A percentile compares a stretch with the other conserved stretches of the same genome.
Evolutionary conservation across 768 basidiomycete genomes (phyloP).

Genomic region (Rhizopogon vinicolor): DNA sequence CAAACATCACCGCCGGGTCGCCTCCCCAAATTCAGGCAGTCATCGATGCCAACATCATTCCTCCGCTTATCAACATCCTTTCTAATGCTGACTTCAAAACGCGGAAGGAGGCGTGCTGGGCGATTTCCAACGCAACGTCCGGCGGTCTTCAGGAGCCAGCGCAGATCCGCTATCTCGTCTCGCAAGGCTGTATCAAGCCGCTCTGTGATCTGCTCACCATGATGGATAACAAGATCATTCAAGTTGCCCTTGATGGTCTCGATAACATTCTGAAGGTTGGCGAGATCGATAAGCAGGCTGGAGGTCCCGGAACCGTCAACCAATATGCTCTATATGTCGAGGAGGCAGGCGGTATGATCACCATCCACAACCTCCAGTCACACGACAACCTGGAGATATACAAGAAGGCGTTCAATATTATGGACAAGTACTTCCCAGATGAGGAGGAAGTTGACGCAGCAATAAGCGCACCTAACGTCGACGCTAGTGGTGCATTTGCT

Average conservation of each 20-base stretch:
- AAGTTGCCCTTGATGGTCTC: conserved; percentile 95
- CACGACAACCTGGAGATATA: conserved; percentile 99
- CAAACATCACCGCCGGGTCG: conserved; percentile 96
- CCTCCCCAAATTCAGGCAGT: conserved; percentile 96
- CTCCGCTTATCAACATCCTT: conserved; percentile 97
- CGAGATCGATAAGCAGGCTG: conserved; percentile 85
- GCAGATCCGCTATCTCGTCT: conserved; percentile 96
- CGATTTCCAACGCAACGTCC: conserved; percentile 97
- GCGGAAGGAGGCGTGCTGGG: conserved; percentile 99
- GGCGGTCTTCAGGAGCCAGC: conserved; percentile 94
- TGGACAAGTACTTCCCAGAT: conserved; percentile 98
- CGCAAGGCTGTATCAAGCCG: conserved; percentile 98
- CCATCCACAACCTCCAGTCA: conserved; percentile 98
- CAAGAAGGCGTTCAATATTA: conserved; percentile 99
- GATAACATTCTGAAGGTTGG: conserved; percentile 99
- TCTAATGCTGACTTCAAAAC: conserved; percentile 99
- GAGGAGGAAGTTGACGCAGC: conserved; percentile 91
- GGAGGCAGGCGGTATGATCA: conserved; percentile 98
- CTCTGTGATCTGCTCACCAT: conserved; percentile 93
- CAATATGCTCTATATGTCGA: conserved; percentile 94
- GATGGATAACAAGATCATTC: conserved; percentile 99
- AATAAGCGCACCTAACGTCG: conserved; percentile 71
- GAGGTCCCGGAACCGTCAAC: conserved; percentile 80
- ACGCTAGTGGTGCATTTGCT: conserved; percentile 68
- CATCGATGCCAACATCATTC: conserved; percentile 97